Conservation (phyloP, 1,139 yeast genomes). For the Geotrichum australiense region DNA sequence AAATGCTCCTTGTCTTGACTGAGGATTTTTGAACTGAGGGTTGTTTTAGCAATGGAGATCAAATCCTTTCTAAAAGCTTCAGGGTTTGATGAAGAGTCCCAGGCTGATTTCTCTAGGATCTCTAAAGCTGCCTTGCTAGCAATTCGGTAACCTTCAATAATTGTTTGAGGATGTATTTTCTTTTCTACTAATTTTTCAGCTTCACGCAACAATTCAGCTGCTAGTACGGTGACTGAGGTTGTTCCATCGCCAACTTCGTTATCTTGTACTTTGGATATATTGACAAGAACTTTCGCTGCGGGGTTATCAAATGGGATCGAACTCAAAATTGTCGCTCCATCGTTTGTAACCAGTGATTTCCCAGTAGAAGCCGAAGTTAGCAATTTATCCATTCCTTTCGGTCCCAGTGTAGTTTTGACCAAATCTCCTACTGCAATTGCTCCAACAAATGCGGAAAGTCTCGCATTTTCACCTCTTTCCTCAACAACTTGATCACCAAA, state of each 20-base stretch:
- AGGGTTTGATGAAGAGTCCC: slow-evolving; percentile 59
- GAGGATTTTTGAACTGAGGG: slow-evolving; percentile 85
- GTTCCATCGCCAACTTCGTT: slow-evolving; percentile 99
- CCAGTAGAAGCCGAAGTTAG: slow-evolving; percentile 59
- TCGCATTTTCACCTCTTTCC: slow-evolving; percentile 96
- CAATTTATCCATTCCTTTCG: slow-evolving; percentile 16
- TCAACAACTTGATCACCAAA: slow-evolving; percentile 97
- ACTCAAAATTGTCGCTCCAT: slow-evolving; percentile 95
- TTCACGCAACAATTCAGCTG: slow-evolving; percentile 88
- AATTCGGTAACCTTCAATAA: slow-evolving; percentile 89
- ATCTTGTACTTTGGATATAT: slow-evolving; percentile 94
- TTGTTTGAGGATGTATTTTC: slow-evolving; percentile 95
- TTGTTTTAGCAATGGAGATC: slow-evolving; percentile 82
- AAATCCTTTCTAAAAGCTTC: slow-evolving; percentile 71
- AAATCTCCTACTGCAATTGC: slow-evolving; percentile 98
- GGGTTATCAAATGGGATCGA: slow-evolving; percentile 95
- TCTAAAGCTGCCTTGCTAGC: slow-evolving; percentile 76
- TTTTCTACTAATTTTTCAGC: slow-evolving; percentile 90
- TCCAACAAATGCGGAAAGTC: slow-evolving; percentile 89
- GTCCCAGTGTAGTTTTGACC: slow-evolving; percentile 73
- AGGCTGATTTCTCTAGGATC: slow-evolving; percentile 72
- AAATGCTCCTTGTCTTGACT: slow-evolving; percentile 93
- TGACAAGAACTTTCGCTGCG: slow-evolving; percentile 95
- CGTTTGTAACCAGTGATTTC: slow-evolving; percentile 80
- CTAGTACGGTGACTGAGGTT: slow-evolving; percentile 91